Base-by-base conservation (phyloP, 2,329 filamentous ascomycete species). In the Diplodia corticola region DNA sequence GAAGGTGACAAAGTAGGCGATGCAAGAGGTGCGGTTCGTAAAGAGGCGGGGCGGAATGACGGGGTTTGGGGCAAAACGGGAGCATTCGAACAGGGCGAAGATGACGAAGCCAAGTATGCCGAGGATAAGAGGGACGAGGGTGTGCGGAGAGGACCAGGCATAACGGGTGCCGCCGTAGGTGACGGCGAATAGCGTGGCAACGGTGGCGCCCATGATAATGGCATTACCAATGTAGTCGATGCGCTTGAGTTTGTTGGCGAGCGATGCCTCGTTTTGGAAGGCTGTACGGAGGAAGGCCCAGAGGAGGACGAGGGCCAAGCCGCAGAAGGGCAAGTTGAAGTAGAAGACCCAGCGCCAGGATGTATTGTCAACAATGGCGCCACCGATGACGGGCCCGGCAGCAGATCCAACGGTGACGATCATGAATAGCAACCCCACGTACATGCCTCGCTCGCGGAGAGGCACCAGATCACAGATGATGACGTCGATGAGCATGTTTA, bases 401-500 rank as follows among this genome's bases (percentile, higher is more conserved):
- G 69, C 70, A 0, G 71, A 72, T 3, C 74, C 75, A 7, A 70
- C 20, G 2, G 73, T 72, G 30, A 44, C 37, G 12, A 44, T 44
- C 37, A 44, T 44, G 4, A 44, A 44, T 5, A 44, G 37, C 17
- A 44, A 15, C 1, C 20, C 68, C 5, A 74, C 66, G 67, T 78
- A 84, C 10, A 78, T 74, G 7, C 79, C 80, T 61, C 84, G 73
- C 67, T 84, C 70, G 3, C 72, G 67, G 22, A 86, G 72, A 0
- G 83, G 80, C 0, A 85, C 79, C 3, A 86, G 71, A 65, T 86
- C 84, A 22, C 78, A 82, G 9, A 85, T 74, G n/a, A 86, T 79
- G 54, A 85, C 77, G 20, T 82, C 80, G 3, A 79, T 20, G 30
- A 55, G 28, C 15, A 24, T 24, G 17, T 9, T 20, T 0, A 55